A percentile compares a stretch with the other conserved stretches of the same genome.
These are phyloP conservation scores for Pseudopyrenochaeta lycopersici DNA, from an alignment of 2,329 filamentous ascomycete genomes.

Conservation along the genomic window DNA sequence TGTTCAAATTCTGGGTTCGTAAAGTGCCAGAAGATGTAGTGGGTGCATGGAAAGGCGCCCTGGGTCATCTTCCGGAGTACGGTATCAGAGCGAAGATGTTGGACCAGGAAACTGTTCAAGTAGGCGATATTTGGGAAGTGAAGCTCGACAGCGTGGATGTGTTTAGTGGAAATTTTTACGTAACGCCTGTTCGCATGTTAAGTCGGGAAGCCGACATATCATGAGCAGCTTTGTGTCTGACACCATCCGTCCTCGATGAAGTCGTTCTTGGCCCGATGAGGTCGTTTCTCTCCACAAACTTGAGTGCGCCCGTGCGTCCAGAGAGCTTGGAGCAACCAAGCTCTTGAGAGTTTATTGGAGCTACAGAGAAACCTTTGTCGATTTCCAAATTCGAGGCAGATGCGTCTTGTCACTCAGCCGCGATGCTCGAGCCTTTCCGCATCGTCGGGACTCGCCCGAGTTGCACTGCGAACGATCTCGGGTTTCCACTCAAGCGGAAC, in stretches of 20 bases:
- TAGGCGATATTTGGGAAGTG: conserved; percentile 60
- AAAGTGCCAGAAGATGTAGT: neutral
- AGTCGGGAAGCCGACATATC: conserved; percentile 19
- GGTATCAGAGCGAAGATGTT: conserved; percentile 19
- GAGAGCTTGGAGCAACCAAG: neutral
- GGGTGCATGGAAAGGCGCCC: neutral
- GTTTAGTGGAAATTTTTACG: conserved; percentile 39
- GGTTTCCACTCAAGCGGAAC: neutral
- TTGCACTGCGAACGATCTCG: conserved; percentile 2
- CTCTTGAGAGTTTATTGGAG: neutral
- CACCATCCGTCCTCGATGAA: neutral
- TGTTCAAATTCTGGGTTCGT: conserved; percentile 50
- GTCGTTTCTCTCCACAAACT: neutral
- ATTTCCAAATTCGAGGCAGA: neutral
- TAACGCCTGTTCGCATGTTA: conserved; percentile 52
- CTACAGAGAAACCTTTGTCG: neutral
- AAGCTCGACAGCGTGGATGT: conserved; percentile 48
- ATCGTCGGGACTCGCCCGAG: neutral
- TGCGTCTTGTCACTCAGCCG: neutral
- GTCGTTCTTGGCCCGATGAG: neutral
- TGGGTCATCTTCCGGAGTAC: conserved; percentile 29
- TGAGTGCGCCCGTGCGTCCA: neutral
- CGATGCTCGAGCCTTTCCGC: neutral
- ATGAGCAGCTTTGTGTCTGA: neutral
- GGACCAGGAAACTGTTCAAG: conserved; percentile 21